Evolutionary conservation across 2,329 filamentous ascomycete genomes (phyloP).

Genomic region (Fusarium sp.): DNA sequence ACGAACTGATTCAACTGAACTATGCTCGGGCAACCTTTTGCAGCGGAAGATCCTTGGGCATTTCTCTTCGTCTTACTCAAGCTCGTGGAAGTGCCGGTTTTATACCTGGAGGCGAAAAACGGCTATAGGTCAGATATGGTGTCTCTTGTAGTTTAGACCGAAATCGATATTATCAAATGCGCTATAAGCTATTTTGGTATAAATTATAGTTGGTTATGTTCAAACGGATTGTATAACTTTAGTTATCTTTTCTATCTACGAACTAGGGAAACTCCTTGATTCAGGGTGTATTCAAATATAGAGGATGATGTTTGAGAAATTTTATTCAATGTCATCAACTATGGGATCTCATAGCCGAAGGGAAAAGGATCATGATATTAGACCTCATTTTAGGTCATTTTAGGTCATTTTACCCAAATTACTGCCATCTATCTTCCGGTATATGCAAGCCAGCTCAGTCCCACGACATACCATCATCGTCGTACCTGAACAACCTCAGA

Average conservation of each 20-base stretch:
- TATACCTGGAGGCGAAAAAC: background rate
- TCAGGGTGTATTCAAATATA: background rate
- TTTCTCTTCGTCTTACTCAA: background rate
- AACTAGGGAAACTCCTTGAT: background rate
- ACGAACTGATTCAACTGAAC: background rate
- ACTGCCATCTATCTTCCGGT: background rate
- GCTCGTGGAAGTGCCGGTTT: background rate
- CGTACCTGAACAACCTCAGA: constrained; percentile 63
- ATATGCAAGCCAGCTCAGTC: background rate
- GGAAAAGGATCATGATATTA: background rate
- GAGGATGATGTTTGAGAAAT: background rate
- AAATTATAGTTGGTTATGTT: background rate
- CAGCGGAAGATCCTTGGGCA: background rate
- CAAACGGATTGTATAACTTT: background rate
- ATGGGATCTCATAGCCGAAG: background rate
- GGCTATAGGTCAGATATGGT: background rate
- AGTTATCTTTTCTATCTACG: background rate
- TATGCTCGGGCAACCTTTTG: background rate
- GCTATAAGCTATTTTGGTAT: background rate
- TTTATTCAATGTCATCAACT: background rate
- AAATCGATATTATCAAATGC: background rate
- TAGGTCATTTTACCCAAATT: background rate
- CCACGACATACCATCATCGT: constrained; percentile 52
- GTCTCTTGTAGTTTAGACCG: background rate
- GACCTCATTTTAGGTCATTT: background rate